Evolutionary conservation across 441 rosid genomes (phyloP).

Genomic region (Adansonia rubrostipa): DNA sequence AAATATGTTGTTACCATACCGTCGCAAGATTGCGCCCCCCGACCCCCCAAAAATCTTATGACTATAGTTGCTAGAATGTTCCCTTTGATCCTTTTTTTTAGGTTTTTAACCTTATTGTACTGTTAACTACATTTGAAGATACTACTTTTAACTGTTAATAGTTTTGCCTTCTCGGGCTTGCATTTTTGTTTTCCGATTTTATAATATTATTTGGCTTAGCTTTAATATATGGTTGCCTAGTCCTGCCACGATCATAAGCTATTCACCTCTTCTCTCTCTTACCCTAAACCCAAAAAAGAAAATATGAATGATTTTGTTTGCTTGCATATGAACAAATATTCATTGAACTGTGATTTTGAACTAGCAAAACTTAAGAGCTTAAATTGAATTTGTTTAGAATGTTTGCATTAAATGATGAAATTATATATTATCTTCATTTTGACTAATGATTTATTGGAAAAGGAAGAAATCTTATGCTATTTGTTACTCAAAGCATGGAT

Average conservation of each 20-base stretch:
- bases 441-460: background rate
- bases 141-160: background rate
- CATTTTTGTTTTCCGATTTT: background rate
- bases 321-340: too few species aligned
- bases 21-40: constrained; percentile 2
- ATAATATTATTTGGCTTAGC: background rate
- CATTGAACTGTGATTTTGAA: background rate
- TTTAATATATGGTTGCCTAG: background rate
- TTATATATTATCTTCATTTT: background rate
- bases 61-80: constrained; percentile 10
- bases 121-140: background rate
- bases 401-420: background rate
- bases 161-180: background rate
- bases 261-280: background rate
- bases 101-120: constrained; percentile 5
- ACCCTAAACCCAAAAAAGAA: background rate
- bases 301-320: too few species aligned
- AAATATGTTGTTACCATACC: constrained; percentile 27
- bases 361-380: background rate
- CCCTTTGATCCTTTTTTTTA: background rate
- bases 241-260: background rate
- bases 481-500: background rate
- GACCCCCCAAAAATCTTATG: background rate
- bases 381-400: background rate
- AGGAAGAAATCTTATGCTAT: background rate